Base-by-base conservation (phyloP, 805 yeast species). In the Saccharomycopsis selenospora region DNA sequence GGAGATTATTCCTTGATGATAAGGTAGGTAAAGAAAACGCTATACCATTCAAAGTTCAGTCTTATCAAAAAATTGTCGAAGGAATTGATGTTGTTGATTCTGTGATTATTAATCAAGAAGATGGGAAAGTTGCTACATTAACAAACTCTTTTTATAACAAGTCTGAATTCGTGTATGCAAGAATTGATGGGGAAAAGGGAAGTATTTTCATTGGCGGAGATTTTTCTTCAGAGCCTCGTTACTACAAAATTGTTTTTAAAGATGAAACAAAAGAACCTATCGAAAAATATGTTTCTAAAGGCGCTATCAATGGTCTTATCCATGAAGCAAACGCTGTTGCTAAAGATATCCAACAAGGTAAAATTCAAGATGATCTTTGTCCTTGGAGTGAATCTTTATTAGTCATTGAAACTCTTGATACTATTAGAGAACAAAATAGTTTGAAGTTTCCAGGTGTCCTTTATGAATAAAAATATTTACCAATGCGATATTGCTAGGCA, bases 311-410 rank as follows among this genome's bases (percentile, higher is more conserved):
- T 43, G 84, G 84, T 0, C 72, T 76, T 58, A 73, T 72, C 55
- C 72, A 71, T 59, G 82, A 78, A 61, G 81, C 81, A 1, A 72
- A 76, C 55, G 79, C 75, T 3, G 71, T 70, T 26, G 81, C 77
- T 3, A 60, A 66, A 42, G 75, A 70, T 47, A 62, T 78, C 36
- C 47, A 57, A 4, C 62, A 59, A 13, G 76, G 77, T 10, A 64
- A 61, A 47, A 55, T 59, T 13, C 66, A 69, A 52, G 67, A 69
- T 50, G 60, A 55, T 17, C 42, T 59, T 2, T 61, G 69, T 58
- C 71, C 80, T 2, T 66, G 65, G 58, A 67, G 58, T 3, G 82
- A 79, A 61, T 67, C 76, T 27, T 54, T 72, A 33, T 57, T 68
- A 43, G 71, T 76, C 36, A 70, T 75, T 74, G 64, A 59, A 18